phyloP scores from a whole-genome alignment of 2,329 filamentous ascomycete species.

The Sporothrix phasma region DNA sequence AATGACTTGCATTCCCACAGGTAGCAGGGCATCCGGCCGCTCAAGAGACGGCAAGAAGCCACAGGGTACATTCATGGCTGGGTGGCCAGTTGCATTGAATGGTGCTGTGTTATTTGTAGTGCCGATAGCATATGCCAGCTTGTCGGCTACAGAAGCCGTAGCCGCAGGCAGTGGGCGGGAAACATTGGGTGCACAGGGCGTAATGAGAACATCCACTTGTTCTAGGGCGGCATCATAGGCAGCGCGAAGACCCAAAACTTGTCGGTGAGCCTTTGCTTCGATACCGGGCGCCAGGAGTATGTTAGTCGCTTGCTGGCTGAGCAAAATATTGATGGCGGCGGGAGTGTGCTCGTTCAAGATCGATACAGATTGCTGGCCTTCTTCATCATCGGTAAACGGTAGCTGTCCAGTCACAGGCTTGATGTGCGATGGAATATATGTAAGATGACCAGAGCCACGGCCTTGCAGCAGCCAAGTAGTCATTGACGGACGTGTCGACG shows the following conservation, averaged over 20 bases:
- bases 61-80: constrained; percentile 37
- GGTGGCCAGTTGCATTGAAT: constrained; percentile 42
- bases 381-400: constrained; percentile 24
- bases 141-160: constrained; percentile 27
- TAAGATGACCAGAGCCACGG: constrained; percentile 25
- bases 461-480: constrained; percentile 24
- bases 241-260: constrained; percentile 36
- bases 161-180: constrained; percentile 39
- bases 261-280: constrained; percentile 36
- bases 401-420: constrained; percentile 24
- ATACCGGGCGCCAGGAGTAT: constrained; percentile 22
- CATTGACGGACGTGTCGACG: constrained; percentile 27
- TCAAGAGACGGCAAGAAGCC: constrained; percentile 22
- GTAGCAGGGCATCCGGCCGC: constrained; percentile 19
- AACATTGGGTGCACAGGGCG: constrained; percentile 33
- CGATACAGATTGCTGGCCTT: constrained; percentile 27
- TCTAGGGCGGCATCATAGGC: constrained; percentile 38
- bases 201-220: constrained; percentile 31
- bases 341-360: constrained; percentile 34
- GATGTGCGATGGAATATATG: constrained; percentile 26
- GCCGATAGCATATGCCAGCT: constrained; percentile 32
- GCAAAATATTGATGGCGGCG: constrained; percentile 34
- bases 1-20: constrained; percentile 27
- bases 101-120: constrained; percentile 36
- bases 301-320: constrained; percentile 27